Evolutionary conservation across 768 basidiomycete species (phyloP).

Genomic region (Podaxis sp.): DNA sequence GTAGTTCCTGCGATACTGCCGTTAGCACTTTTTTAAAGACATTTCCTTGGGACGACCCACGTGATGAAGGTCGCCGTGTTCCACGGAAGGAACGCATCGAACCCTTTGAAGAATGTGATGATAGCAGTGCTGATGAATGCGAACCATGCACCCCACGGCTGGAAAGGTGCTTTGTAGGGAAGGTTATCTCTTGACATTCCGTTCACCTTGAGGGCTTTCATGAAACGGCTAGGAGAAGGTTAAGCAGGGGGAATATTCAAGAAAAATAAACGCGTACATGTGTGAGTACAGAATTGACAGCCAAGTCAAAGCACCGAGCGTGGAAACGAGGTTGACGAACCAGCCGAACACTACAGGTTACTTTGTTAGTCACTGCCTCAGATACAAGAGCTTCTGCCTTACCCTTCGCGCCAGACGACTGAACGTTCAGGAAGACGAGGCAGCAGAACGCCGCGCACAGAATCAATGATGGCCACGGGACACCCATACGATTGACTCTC

Average conservation of each 20-base stretch:
- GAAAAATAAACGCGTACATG: slow-evolving; percentile 40
- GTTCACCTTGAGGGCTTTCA: slow-evolving; percentile 43
- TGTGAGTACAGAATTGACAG: slow-evolving; percentile 57
- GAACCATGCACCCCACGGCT: slow-evolving; percentile 61
- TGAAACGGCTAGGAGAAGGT: slow-evolving; percentile 34
- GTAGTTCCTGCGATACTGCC: slow-evolving; percentile 36
- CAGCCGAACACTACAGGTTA: slow-evolving; percentile 46
- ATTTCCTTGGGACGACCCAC: slow-evolving; percentile 30
- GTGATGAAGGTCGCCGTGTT: slow-evolving; percentile 60
- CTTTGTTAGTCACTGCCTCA: slow-evolving; percentile 19
- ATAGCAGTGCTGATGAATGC: slow-evolving; percentile 51
- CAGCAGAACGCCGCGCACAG: slow-evolving; percentile 55
- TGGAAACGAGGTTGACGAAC: slow-evolving; percentile 50
- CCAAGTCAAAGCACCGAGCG: slow-evolving; percentile 50
- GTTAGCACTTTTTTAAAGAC: not conserved
- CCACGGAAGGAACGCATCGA: slow-evolving; percentile 51
- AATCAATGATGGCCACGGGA: slow-evolving; percentile 51
- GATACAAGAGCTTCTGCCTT: slow-evolving; percentile 23
- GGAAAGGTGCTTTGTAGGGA: slow-evolving; percentile 60
- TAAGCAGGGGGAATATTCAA: not conserved
- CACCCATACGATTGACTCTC: slow-evolving; percentile 43
- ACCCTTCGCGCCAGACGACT: slow-evolving; percentile 51
- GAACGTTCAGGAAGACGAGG: slow-evolving; percentile 60
- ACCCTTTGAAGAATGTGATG: slow-evolving; percentile 61
- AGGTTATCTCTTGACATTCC: slow-evolving; percentile 41